phyloP scores from a whole-genome alignment of 179 eudicot species.

The Silene coronaria region DNA sequence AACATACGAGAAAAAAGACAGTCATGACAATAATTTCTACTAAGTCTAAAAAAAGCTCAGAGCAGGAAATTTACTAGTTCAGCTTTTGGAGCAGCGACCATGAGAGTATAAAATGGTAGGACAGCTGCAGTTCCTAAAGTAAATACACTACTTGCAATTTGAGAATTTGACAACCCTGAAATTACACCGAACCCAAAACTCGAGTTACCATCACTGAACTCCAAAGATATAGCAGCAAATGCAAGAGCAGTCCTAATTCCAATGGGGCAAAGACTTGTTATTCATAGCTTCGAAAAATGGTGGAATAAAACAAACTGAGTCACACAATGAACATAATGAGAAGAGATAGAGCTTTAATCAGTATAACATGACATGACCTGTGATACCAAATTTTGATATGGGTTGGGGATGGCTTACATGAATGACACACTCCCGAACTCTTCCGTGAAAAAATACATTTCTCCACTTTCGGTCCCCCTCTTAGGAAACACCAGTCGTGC shows the following conservation, averaged over 20 bases:
- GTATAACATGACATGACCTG: background rate
- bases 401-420: conserved; percentile 47
- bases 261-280: background rate
- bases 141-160: conserved; percentile 60
- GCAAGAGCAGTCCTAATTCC: background rate
- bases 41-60: background rate
- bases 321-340: background rate
- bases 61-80: conserved; percentile 46
- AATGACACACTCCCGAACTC: conserved; percentile 36
- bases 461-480: conserved; percentile 36
- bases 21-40: background rate
- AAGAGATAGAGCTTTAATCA: background rate
- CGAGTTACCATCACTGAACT: background rate
- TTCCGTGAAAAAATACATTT: conserved; percentile 27
- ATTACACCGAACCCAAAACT: background rate
- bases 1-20: background rate
- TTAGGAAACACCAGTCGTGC: conserved; percentile 35
- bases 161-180: conserved; percentile 55
- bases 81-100: conserved; percentile 88
- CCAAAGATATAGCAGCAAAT: background rate
- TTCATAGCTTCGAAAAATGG: background rate
- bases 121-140: conserved; percentile 83
- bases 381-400: background rate
- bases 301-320: background rate
- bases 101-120: conserved; percentile 83